Conservation (phyloP, 2,329 filamentous ascomycete species). For the Colletotrichum magnum region DNA sequence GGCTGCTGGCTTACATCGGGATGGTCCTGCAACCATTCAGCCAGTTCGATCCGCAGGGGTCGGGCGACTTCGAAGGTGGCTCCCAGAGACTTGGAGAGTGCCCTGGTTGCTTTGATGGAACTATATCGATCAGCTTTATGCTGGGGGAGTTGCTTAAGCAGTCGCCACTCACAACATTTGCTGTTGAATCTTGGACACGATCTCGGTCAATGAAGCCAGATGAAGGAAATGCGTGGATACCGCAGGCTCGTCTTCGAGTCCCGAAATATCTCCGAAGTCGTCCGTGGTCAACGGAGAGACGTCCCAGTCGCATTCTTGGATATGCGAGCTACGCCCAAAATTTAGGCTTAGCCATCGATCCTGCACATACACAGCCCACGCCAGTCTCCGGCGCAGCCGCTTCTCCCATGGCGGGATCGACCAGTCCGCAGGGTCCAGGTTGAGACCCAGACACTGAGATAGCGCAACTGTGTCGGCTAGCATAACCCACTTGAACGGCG, state of each 20-base stretch:
- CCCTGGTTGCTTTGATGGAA: constrained; percentile 19
- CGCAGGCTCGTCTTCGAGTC: neutral
- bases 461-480: constrained; percentile 30
- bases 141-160: neutral
- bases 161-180: constrained; percentile 28
- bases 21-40: constrained; percentile 20
- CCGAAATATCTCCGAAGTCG: constrained; percentile 5
- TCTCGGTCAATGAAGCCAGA: constrained; percentile 17
- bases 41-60: constrained; percentile 24
- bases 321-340: constrained; percentile 27
- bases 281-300: neutral
- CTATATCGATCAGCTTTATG: neutral
- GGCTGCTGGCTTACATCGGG: constrained; percentile 23
- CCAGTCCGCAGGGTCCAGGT: constrained; percentile 24
- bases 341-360: constrained; percentile 32
- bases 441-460: constrained; percentile 24
- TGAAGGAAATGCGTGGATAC: constrained; percentile 21
- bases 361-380: constrained; percentile 29
- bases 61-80: constrained; percentile 30
- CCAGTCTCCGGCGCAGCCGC: constrained; percentile 22
- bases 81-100: constrained; percentile 16
- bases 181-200: constrained; percentile 31
- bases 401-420: constrained; percentile 30
- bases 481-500: constrained; percentile 38
- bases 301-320: constrained; percentile 33